Conservation (phyloP, 306 rosid species). For the Quercus cerris region DNA sequence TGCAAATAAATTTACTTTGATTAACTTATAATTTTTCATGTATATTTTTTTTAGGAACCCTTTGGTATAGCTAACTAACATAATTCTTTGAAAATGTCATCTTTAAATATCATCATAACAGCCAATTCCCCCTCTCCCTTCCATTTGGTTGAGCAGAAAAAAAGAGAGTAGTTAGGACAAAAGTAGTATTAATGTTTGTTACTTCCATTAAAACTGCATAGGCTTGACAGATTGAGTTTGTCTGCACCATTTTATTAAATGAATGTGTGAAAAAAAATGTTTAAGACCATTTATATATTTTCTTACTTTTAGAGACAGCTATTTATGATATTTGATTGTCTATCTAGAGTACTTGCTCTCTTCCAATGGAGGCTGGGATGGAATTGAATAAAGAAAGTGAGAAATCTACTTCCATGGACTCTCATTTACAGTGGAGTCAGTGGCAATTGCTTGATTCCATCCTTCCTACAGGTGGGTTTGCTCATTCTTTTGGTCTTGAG, state of each 20-base stretch:
- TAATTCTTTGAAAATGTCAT: no score
- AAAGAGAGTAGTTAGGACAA: no score
- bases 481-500: slow-evolving; percentile 84
- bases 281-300: not conserved
- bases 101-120: not conserved
- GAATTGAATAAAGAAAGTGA: slow-evolving; percentile 25
- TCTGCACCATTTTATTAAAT: not conserved
- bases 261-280: not conserved
- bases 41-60: not conserved
- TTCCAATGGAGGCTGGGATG: slow-evolving; percentile 19
- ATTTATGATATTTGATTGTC: not conserved
- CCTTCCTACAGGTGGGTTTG: slow-evolving; percentile 92
- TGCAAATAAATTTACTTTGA: not conserved
- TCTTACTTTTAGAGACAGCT: not conserved
- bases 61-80: no score
- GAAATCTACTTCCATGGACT: slow-evolving; percentile 18
- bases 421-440: slow-evolving; percentile 57
- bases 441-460: slow-evolving; percentile 84
- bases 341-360: slow-evolving; percentile 5
- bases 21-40: not conserved
- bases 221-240: not conserved
- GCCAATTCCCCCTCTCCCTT: not conserved
- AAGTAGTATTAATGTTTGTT: not conserved
- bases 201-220: not conserved
- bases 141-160: not conserved